Evolutionary conservation across 179 eudicot species (phyloP), one percentile per base, ranked within the genome.

Genomic region (Beta lomatogona): DNA sequence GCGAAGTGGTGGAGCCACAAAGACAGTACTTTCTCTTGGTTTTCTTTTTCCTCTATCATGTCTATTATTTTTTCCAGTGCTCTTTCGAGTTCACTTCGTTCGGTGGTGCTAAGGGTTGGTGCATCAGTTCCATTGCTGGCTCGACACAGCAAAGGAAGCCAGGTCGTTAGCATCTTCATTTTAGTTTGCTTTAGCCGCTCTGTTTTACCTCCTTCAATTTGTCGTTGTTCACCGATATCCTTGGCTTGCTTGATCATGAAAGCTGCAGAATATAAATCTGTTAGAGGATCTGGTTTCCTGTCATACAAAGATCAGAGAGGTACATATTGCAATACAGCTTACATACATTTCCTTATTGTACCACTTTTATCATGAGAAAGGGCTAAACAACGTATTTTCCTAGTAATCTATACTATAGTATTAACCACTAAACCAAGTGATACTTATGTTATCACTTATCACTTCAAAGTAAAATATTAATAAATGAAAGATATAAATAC

Each of bases 1-100:
- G 93, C 87, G 87, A 88, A 91, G 72, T 93, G 97, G 71, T 94
- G 97, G 22, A 94, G 88, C 98, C 98, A 94, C 31, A 90, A 76
- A 55, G 96, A 90, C 76, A 93, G 77, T n/a, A 93, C 90, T 76
- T 83, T 83, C 80, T 92, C 98, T 83, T 86, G 90, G 53, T 90
- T 88, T 13, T 86, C 93, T 66, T 82, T 85, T 9, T 86, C 83
- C 72, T 84, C 80, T 46, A 93, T 68, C 69, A 31, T 45, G 73
- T 84, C 92, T 28, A 91, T 93, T 11, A 85, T 88, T 60, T 88
- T 90, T 70, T 91, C 92, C 74, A 94, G 21, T 6, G 79, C 80
- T 36, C 76, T 85, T 59, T 94, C 98, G 6, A 91, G 57, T 77
- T 90, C 95, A 9, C 77, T 76, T 82, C 90, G 87, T 53, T 94